Evolutionary conservation across 306 rosid genomes (phyloP).

Genomic region (Vachellia pachyceras): DNA sequence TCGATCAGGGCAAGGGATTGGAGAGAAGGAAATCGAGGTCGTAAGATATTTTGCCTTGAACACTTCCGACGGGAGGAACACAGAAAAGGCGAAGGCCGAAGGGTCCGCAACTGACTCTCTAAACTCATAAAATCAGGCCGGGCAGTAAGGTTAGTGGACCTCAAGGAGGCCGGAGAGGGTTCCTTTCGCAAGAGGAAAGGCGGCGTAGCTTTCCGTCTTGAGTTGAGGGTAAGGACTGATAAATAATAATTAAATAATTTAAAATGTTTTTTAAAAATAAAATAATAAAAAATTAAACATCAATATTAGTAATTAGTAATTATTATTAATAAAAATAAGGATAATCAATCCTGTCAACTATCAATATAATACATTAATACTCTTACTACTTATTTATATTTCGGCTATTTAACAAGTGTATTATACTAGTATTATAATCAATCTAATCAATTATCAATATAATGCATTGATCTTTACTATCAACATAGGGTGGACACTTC

Average conservation of each 20-base stretch:
- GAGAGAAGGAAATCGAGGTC: not conserved
- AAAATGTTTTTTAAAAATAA: no score
- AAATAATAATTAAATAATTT: no score
- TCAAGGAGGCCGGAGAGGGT: not conserved
- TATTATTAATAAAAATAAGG: no score
- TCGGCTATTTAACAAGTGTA: no score
- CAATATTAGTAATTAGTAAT: no score
- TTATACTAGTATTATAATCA: no score
- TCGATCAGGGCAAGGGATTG: constrained; percentile 8
- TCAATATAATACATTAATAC: no score
- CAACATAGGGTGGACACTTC: constrained; percentile 6
- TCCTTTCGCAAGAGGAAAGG: not conserved
- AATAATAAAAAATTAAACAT: no score
- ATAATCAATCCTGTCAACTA: no score
- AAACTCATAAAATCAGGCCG: not conserved
- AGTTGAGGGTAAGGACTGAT: not conserved
- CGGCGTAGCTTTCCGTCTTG: constrained; percentile 32
- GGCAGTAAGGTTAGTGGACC: constrained; percentile 3
- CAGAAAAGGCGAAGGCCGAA: not conserved
- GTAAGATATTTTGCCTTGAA: not conserved
- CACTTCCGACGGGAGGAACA: not conserved
- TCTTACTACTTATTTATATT: no score
- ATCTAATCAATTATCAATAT: no score
- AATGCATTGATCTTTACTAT: constrained; percentile 11
- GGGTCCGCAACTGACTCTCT: not conserved